These are phyloP conservation scores for Fusarium avenaceum DNA, from an alignment of 2,329 filamentous ascomycete genomes.

Conservation along the genomic window DNA sequence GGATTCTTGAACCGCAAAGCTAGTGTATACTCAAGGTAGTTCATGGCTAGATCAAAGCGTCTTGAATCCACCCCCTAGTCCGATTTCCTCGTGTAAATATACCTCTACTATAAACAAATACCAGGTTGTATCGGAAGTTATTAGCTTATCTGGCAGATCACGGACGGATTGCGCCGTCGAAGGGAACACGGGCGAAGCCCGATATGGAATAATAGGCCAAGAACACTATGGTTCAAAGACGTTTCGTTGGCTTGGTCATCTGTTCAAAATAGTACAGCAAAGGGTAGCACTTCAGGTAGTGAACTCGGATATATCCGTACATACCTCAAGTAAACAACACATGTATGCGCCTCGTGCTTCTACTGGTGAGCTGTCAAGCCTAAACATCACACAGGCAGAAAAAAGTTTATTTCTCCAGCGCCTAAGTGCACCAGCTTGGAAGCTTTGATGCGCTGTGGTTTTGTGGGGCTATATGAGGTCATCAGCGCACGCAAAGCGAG, in stretches of 20 bases:
- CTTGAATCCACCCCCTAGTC: conserved; percentile 16
- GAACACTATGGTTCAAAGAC: too few species aligned
- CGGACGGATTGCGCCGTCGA: not conserved
- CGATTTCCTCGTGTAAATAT: not conserved
- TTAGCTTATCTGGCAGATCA: conserved; percentile 2
- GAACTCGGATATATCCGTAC: not conserved
- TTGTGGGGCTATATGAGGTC: conserved; percentile 51
- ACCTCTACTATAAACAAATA: not conserved
- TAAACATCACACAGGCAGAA: not conserved
- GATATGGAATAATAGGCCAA: not conserved
- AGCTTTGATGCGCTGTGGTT: conserved; percentile 16
- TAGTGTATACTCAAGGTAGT: conserved; percentile 1
- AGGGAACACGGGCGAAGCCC: not conserved
- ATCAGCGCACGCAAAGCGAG: conserved; percentile 34
- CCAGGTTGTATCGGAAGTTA: not conserved
- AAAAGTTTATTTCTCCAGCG: not conserved
- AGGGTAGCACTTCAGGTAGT: not conserved
- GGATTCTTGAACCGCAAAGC: conserved; percentile 21
- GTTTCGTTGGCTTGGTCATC: not conserved
- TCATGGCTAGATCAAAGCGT: conserved; percentile 7
- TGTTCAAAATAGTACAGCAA: not conserved
- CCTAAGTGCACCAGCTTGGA: not conserved
- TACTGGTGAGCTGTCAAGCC: not conserved
- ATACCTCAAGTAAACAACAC: not conserved
- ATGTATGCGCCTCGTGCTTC: conserved; percentile 11